These are phyloP conservation scores for Xylaria sp. DNA, from an alignment of 2,329 filamentous ascomycete species.

Conservation along the genomic window DNA sequence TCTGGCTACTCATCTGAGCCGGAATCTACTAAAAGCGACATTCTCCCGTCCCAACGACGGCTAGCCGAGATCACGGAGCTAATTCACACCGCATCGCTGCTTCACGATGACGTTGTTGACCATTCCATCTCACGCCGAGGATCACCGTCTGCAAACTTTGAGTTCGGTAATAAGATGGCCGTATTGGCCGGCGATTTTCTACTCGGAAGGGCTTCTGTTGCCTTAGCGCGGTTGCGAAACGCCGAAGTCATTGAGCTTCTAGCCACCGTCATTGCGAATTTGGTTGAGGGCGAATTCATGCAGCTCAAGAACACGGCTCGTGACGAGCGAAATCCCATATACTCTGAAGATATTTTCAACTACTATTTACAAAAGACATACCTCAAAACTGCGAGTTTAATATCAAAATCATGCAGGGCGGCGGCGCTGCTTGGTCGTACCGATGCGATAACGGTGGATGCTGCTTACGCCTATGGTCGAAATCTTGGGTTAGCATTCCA, in stretches of 20 bases:
- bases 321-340: slow-evolving; percentile 83
- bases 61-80: slow-evolving; percentile 96
- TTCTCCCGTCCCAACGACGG: slow-evolving; percentile 90
- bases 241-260: slow-evolving; percentile 94
- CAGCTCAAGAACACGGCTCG: slow-evolving; percentile 94
- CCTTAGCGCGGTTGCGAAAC: slow-evolving; percentile 85
- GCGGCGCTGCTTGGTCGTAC: slow-evolving; percentile 83
- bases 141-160: slow-evolving; percentile 85
- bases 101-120: slow-evolving; percentile 98
- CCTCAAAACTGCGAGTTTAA: slow-evolving; percentile 92
- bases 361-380: slow-evolving; percentile 99
- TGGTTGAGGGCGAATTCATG: slow-evolving; percentile 99
- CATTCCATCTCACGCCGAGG: slow-evolving; percentile 85
- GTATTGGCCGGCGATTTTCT: slow-evolving; percentile 97
- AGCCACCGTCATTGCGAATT: slow-evolving; percentile 94
- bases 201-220: slow-evolving; percentile 89
- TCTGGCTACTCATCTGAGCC: slow-evolving; percentile 51
- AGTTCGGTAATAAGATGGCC: slow-evolving; percentile 99
- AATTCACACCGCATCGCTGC: slow-evolving; percentile 93
- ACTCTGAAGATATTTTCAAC: slow-evolving; percentile 84
- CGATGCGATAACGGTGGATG: slow-evolving; percentile 80
- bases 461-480: slow-evolving; percentile 89
- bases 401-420: slow-evolving; percentile 93
- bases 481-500: slow-evolving; percentile 96
- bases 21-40: slow-evolving; percentile 63